phyloP scores from a whole-genome alignment of 148 eudicot genomes.

The Bassia scoparia region DNA sequence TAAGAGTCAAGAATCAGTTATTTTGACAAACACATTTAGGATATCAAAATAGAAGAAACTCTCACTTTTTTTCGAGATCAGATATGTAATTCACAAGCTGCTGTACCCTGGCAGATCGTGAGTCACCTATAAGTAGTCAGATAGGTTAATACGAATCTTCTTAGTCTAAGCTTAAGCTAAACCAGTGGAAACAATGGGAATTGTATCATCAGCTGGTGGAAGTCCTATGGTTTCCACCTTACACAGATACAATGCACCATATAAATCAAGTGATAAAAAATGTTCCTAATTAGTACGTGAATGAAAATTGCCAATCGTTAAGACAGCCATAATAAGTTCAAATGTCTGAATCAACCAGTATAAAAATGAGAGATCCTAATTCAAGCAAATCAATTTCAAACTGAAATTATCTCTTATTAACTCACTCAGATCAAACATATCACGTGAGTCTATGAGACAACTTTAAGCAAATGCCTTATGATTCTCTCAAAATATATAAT shows the following conservation, averaged over 20 bases:
- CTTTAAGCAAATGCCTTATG: neutral
- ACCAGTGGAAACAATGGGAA: neutral
- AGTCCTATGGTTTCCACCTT: neutral
- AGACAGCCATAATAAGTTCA: neutral
- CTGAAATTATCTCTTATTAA: neutral
- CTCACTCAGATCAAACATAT: neutral
- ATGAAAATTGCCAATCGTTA: too few relatives aligned
- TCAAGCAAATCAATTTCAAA: neutral
- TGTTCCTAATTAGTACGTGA: too few relatives aligned
- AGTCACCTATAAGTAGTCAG: slow-evolving; percentile 43
- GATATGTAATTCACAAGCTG: slow-evolving; percentile 78
- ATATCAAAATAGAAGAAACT: neutral
- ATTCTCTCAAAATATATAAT: too few relatives aligned
- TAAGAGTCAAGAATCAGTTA: neutral
- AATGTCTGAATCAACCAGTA: neutral
- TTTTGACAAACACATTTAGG: too few relatives aligned
- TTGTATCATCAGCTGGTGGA: slow-evolving; percentile 7
- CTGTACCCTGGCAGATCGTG: slow-evolving; percentile 57
- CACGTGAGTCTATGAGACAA: neutral
- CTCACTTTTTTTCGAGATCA: slow-evolving; percentile 65
- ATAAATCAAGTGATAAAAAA: neutral
- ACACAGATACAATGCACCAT: neutral
- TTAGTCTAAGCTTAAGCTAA: neutral
- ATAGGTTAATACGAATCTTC: too few relatives aligned
- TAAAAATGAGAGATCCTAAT: neutral